Base-by-base conservation (phyloP, 805 yeast genomes). In the Ogataea degrootiae region DNA sequence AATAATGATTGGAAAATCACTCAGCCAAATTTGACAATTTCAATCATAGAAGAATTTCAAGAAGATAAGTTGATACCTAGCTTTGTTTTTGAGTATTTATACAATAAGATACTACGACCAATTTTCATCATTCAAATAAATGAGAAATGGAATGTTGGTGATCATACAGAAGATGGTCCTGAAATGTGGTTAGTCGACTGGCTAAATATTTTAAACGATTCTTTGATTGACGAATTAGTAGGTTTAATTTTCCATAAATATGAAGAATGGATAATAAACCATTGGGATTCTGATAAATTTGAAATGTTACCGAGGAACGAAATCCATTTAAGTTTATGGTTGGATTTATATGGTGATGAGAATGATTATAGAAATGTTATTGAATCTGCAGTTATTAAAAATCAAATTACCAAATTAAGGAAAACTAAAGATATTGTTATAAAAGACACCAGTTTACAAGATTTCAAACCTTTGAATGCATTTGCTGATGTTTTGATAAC, bases 301-400 rank as follows among this genome's bases (percentile, higher is more conserved):
- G 21, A 34, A 1, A 41, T 34, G 26, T 31, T 53, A 2, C 54
- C 55, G 4, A 39, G 38, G 29, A 16, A 50, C 9, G 37, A 46
- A 15, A 47, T 57, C 4, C 57, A 50, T 46, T 47, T 72, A 21
- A 46, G 50, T 6, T 49, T 65, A 6, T 69, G 73, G 61, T 55
- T 61, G 21, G 72, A 69, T 43, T 58, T 70, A 4, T 54, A 62
- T 23, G 69, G 68, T 6, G 59, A 57, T 6, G 50, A 26, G 11
- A 26, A 48, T 5, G 48, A 52, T 12, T 56, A 57, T 33, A 46
- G 50, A 3, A 41, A 46, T 9, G 38, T 55, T 17, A 43, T 69
- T 5, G 54, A 50, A 15, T 40, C 48, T 22, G 68, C 74, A 4
- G 69, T 86, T 0, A 79, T 83, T 53, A 75, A 70, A 50, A 86